Percentiles rank a stretch among this genome's conserved stretches.
phyloP scores from a whole-genome alignment of 176 grass and related monocot species.

The Oropetium thomaeum region DNA sequence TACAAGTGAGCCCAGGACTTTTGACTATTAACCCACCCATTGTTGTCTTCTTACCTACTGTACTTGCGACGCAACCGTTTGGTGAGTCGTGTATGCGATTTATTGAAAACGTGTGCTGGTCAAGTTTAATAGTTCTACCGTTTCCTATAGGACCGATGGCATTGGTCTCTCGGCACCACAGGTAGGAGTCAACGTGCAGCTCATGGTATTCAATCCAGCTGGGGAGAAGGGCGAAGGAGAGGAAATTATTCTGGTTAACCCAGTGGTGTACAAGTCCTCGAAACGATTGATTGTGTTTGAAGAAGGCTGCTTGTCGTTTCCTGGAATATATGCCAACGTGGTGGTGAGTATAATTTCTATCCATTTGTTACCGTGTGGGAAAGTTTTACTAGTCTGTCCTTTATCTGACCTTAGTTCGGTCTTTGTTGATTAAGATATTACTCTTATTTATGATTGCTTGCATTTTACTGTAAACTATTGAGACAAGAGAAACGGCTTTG shows the following conservation, averaged over 20 bases:
- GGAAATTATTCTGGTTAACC: conserved; percentile 93
- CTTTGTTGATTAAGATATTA: background rate
- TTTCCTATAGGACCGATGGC: conserved; percentile 76
- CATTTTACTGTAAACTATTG: background rate
- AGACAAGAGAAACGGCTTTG: background rate
- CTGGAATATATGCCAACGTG: conserved; percentile 88
- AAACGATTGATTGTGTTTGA: conserved; percentile 55
- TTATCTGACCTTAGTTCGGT: conserved; percentile 8
- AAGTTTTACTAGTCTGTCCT: background rate
- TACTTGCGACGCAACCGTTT: conserved; percentile 2
- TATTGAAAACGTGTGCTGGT: background rate
- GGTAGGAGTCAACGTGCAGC: conserved; percentile 92
- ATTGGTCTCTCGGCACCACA: conserved; percentile 93
- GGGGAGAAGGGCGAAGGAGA: conserved; percentile 82
- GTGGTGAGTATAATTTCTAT: conserved; percentile 56
- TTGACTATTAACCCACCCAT: background rate
- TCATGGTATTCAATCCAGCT: conserved; percentile 94
- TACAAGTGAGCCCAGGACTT: conserved; percentile 70
- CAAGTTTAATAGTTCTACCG: conserved; percentile 1
- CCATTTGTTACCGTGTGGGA: background rate
- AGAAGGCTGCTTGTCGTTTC: conserved; percentile 98
- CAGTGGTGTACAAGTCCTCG: conserved; percentile 71
- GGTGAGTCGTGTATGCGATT: background rate
- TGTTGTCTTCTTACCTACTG: background rate
- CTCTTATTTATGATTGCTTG: background rate